These are phyloP conservation scores for Pseudocercospora vitis DNA, from an alignment of 2,329 filamentous ascomycete genomes.

Conservation along the genomic window DNA sequence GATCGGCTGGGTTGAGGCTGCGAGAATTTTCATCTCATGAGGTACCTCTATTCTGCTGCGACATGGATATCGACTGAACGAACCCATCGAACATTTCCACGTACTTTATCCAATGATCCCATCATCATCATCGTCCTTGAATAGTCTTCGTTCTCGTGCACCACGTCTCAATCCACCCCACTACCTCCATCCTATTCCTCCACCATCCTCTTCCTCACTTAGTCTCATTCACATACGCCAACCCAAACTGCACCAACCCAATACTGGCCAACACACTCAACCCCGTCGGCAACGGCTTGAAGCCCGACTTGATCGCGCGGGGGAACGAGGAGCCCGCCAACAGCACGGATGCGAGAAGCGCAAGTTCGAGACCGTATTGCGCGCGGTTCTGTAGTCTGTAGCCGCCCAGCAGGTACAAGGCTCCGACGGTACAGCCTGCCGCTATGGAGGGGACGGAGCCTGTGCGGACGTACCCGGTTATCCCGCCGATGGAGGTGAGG, in stretches of 20 bases:
- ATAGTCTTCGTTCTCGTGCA: not conserved
- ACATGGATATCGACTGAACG: conserved; percentile 1
- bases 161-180: not conserved
- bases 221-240: conserved; percentile 53
- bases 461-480: conserved; percentile 80
- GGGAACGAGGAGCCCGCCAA: conserved; percentile 83
- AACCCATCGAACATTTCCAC: not conserved
- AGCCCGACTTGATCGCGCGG: conserved; percentile 71
- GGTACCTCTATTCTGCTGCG: not conserved
- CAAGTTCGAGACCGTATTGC: conserved; percentile 82
- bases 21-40: not conserved
- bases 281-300: conserved; percentile 78
- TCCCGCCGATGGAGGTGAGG: conserved; percentile 82
- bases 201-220: conserved; percentile 10
- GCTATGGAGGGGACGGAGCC: conserved; percentile 82
- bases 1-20: not conserved
- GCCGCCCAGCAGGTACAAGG: conserved; percentile 75
- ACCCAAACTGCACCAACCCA: conserved; percentile 77
- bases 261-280: conserved; percentile 77
- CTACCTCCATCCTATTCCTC: conserved; percentile 1
- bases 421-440: conserved; percentile 80
- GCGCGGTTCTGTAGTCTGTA: conserved; percentile 74
- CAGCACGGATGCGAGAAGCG: conserved; percentile 82
- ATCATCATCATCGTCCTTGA: not conserved
- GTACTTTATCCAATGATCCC: not conserved